Conservation (phyloP, 2,329 filamentous ascomycete genomes). For the Cadophora gregata region DNA sequence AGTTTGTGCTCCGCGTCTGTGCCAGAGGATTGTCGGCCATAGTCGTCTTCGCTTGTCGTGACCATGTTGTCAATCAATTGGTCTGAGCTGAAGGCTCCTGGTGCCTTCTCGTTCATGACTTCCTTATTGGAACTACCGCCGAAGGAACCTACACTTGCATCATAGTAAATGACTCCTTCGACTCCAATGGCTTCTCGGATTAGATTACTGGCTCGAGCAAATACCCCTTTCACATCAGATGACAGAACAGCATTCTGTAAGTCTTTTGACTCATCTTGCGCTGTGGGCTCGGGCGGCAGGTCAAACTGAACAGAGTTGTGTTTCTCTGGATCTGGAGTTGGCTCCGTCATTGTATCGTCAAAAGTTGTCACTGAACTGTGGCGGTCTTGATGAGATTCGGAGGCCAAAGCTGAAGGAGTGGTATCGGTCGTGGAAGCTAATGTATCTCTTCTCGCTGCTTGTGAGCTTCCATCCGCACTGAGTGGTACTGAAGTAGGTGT, state of each 20-base stretch:
- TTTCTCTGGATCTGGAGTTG: conserved; percentile 30
- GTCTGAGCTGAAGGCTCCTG: conserved; percentile 36
- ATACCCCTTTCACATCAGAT: conserved; percentile 38
- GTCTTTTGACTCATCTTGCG: conserved; percentile 32
- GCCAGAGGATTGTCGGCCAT: conserved; percentile 27
- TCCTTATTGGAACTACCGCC: conserved; percentile 37
- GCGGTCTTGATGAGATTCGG: conserved; percentile 32
- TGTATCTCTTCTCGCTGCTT: conserved; percentile 27
- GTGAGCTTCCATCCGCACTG: conserved; percentile 29
- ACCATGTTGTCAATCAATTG: conserved; percentile 20
- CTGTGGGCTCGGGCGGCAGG: conserved; percentile 27
- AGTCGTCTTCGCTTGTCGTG: conserved; percentile 41
- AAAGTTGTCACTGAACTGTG: conserved; percentile 39
- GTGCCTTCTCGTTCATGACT: conserved; percentile 37
- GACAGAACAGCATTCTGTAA: conserved; percentile 40
- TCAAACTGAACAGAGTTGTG: conserved; percentile 37
- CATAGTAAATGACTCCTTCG: conserved; percentile 41
- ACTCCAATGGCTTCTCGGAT: conserved; percentile 44
- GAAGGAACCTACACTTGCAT: conserved; percentile 42
- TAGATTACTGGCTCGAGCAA: conserved; percentile 42
- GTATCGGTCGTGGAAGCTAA: conserved; percentile 25
- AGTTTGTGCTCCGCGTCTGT: conserved; percentile 24
- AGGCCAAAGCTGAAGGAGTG: conserved; percentile 30
- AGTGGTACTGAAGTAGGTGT: conserved; percentile 9
- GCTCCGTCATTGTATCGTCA: conserved; percentile 30